Conservation (phyloP, 176 grass and related monocot species). For the Aegilops bicornis region DNA sequence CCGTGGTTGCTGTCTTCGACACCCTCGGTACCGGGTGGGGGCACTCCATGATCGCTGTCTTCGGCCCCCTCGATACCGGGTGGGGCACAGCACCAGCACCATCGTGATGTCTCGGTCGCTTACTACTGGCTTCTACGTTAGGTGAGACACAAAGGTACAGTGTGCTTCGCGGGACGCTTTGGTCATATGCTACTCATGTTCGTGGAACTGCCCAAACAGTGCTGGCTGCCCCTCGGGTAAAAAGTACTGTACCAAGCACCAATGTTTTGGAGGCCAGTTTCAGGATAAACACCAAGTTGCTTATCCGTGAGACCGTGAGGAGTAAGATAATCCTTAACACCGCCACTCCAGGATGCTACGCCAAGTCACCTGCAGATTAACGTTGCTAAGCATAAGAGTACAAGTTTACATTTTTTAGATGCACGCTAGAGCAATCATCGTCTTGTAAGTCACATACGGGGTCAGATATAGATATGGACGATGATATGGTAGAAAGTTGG, state of each 20-base stretch:
- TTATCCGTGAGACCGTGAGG: no score
- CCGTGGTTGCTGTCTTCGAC: neutral
- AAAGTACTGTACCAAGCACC: no score
- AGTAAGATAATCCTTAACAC: no score
- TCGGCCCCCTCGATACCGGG: neutral
- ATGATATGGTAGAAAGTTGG: neutral
- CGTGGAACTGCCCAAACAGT: neutral
- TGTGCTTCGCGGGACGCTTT: neutral
- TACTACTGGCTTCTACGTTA: neutral
- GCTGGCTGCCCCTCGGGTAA: no score
- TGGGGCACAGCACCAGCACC: no score
- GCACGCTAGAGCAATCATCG: neutral
- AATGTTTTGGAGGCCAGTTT: neutral
- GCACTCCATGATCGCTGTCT: neutral
- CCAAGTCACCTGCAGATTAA: neutral
- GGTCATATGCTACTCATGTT: neutral
- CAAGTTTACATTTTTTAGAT: neutral
- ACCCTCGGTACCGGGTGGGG: neutral
- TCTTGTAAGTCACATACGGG: neutral
- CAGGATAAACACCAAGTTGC: neutral
- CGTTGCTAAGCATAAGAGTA: neutral
- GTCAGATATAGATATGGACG: neutral
- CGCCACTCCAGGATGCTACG: no score
- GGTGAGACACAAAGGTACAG: neutral
- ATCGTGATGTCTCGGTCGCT: neutral